phyloP scores from a whole-genome alignment of 768 basidiomycete species.

The Pleurotus tuber-regium region DNA sequence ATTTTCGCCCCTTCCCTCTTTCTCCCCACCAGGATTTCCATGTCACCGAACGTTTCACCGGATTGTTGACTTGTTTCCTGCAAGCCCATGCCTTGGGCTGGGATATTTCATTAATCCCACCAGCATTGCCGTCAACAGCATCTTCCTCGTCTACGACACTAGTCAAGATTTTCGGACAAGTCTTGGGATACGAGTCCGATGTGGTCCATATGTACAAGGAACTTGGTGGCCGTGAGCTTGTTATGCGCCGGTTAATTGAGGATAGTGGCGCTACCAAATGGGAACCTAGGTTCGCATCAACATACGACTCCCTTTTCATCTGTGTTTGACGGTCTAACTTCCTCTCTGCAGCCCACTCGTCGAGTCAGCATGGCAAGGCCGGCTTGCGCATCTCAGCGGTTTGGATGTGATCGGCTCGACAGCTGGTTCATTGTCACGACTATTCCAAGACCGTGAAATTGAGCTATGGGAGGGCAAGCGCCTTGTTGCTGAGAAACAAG shows the following conservation, averaged over 20 bases:
- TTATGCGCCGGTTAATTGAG: constrained; percentile 59
- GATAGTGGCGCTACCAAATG: constrained; percentile 56
- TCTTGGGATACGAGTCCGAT: constrained; percentile 61
- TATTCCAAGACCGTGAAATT: constrained; percentile 59
- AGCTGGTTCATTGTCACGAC: constrained; percentile 57
- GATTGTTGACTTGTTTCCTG: constrained; percentile 54
- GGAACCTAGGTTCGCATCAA: constrained; percentile 53
- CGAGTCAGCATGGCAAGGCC: constrained; percentile 57
- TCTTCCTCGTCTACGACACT: constrained; percentile 61
- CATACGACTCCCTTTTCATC: not conserved
- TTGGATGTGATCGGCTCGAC: constrained; percentile 66
- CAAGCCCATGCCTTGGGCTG: constrained; percentile 64
- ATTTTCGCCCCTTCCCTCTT: constrained; percentile 46
- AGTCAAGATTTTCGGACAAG: constrained; percentile 48
- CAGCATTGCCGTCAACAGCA: constrained; percentile 54
- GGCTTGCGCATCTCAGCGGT: constrained; percentile 56
- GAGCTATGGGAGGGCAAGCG: constrained; percentile 67
- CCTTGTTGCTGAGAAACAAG: constrained; percentile 47
- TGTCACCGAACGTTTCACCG: constrained; percentile 49
- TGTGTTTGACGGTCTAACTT: not conserved
- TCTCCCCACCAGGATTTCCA: constrained; percentile 37
- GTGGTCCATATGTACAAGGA: constrained; percentile 68
- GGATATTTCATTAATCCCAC: constrained; percentile 65
- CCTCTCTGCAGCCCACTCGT: constrained; percentile 41
- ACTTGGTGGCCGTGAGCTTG: constrained; percentile 59